Evolutionary conservation across 2,329 filamentous ascomycete species (phyloP).

Genomic region (Scedosporium minutisporum): DNA sequence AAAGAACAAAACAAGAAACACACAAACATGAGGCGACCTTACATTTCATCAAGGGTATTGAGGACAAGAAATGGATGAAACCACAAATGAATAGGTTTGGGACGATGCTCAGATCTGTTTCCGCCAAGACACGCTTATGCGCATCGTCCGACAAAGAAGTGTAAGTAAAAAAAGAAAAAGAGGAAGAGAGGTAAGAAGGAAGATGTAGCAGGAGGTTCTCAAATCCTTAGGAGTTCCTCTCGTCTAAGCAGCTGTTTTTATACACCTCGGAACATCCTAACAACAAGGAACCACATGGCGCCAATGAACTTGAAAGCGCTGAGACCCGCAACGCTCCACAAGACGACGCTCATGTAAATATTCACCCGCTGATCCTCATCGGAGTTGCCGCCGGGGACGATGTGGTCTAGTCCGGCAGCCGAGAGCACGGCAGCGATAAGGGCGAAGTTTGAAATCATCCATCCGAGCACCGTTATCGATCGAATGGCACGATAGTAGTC

Average conservation of each 20-base stretch:
- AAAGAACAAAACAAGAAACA: background rate
- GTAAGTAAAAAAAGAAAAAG: background rate
- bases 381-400: conserved; percentile 32
- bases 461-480: conserved; percentile 80
- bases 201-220: background rate
- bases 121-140: background rate
- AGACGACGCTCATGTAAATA: conserved; percentile 76
- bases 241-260: conserved; percentile 20
- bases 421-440: conserved; percentile 79
- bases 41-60: conserved; percentile 1
- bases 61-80: background rate
- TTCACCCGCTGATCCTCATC: conserved; percentile 50
- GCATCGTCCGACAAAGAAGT: background rate
- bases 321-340: conserved; percentile 81
- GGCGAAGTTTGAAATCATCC: conserved; percentile 95
- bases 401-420: conserved; percentile 68
- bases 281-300: conserved; percentile 84
- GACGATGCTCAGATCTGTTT: background rate
- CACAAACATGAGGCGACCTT: background rate
- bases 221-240: background rate
- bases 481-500: conserved; percentile 98
- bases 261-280: conserved; percentile 71
- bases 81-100: background rate
- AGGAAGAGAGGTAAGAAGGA: background rate
- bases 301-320: conserved; percentile 82